Percentiles rank a stretch among this genome's conserved stretches.
phyloP scores from a whole-genome alignment of 176 grass and related monocot genomes.

The Oryza nivara region DNA sequence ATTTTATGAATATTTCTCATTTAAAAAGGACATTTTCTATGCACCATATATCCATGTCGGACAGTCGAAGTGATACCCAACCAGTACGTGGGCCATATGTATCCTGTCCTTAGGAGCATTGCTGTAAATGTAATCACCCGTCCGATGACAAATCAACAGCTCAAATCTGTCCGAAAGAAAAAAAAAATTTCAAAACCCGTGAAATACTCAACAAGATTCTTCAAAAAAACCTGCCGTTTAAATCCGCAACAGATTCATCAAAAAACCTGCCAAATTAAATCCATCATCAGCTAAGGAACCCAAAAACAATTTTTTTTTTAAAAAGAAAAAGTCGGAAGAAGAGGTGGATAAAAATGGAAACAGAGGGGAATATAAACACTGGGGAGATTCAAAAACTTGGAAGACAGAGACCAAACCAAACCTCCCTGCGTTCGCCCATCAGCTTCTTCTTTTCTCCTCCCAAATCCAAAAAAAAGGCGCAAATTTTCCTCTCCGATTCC shows the following conservation, averaged over 20 bases:
- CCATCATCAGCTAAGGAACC: background rate
- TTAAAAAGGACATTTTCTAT: too few species aligned
- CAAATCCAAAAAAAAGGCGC: slow-evolving; percentile 36
- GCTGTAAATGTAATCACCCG: background rate
- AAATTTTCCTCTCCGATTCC: slow-evolving; percentile 17
- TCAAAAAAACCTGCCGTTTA: background rate
- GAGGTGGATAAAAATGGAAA: slow-evolving; percentile 39
- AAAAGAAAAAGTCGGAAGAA: background rate
- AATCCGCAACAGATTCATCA: background rate
- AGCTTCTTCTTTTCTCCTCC: slow-evolving; percentile 21
- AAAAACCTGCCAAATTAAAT: background rate
- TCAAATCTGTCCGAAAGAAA: background rate
- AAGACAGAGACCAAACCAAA: slow-evolving; percentile 48
- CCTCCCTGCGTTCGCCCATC: slow-evolving; percentile 24
- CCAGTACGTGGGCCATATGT: background rate
- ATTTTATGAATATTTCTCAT: too few species aligned
- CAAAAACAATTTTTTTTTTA: background rate
- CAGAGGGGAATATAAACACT: slow-evolving; percentile 26
- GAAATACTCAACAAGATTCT: too few species aligned
- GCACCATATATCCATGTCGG: background rate
- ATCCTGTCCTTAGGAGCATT: background rate
- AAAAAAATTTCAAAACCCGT: background rate
- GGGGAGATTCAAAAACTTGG: slow-evolving; percentile 50
- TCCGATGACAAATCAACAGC: background rate
- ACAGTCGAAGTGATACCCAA: too few species aligned